Percentiles rank a stretch among this genome's conserved stretches.
Conservation (phyloP, 352 stramenopile species). For the Phytophthora meadii region DNA sequence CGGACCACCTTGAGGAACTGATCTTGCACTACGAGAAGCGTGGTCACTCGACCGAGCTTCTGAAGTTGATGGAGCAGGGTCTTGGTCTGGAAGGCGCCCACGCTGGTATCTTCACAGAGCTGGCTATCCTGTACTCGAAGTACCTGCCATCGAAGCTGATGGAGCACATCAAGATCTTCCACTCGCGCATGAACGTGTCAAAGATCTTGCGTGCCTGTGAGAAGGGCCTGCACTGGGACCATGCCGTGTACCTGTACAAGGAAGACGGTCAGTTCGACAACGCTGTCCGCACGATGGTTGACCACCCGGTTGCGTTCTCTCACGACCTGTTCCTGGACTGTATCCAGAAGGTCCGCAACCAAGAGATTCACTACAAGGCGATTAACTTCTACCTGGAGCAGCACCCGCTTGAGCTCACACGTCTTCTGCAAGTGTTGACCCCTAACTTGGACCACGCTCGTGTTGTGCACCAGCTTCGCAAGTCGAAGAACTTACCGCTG, state of each 20-base stretch:
- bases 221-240: constrained; percentile 97
- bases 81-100: constrained; percentile 99
- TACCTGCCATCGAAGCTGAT: constrained; percentile 99
- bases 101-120: constrained; percentile 99
- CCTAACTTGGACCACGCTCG: constrained; percentile 98
- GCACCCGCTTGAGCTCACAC: constrained; percentile 96
- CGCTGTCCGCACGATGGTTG: constrained; percentile 99
- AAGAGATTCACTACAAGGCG: constrained; percentile 99
- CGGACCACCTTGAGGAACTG: constrained; percentile 99
- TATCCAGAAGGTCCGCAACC: constrained; percentile 99
- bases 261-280: constrained; percentile 99
- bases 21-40: constrained; percentile 99
- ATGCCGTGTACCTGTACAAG: constrained; percentile 99
- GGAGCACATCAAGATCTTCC: constrained; percentile 99
- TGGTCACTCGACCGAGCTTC: constrained; percentile 96
- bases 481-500: constrained; percentile 97
- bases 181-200: constrained; percentile 98
- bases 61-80: constrained; percentile 99
- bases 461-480: constrained; percentile 98
- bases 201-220: constrained; percentile 98
- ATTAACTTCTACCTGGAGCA: constrained; percentile 99
- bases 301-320: constrained; percentile 96
- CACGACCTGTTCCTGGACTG: constrained; percentile 99
- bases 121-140: constrained; percentile 99
- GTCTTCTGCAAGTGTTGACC: constrained; percentile 98